Conservation (phyloP, 345 rosid species). For the Lumnitzera littorea region DNA sequence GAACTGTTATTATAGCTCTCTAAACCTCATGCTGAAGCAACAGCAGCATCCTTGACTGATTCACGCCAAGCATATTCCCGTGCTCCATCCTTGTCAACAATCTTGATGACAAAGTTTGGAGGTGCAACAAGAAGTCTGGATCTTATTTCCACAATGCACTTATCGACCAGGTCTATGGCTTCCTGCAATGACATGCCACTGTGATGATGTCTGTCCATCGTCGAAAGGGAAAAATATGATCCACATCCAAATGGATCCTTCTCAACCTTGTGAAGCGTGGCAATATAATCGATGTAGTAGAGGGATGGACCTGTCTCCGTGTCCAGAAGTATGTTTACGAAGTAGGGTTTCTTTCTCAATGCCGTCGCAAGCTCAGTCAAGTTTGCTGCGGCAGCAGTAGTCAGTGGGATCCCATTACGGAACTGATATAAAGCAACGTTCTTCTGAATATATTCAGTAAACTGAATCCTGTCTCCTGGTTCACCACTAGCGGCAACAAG, state of each 20-base stretch:
- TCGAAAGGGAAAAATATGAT: constrained; percentile 75
- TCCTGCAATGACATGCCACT: constrained; percentile 88
- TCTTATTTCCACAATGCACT: constrained; percentile 83
- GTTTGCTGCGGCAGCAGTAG: constrained; percentile 84
- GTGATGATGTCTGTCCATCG: constrained; percentile 94
- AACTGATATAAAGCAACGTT: constrained; percentile 91
- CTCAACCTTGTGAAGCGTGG: constrained; percentile 92
- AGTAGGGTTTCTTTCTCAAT: constrained; percentile 88
- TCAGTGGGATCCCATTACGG: constrained; percentile 85
- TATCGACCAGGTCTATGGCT: constrained; percentile 74
- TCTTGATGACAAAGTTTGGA: constrained; percentile 90
- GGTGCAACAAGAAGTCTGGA: constrained; percentile 93
- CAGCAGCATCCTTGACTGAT: constrained; percentile 51
- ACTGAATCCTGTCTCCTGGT: constrained; percentile 96
- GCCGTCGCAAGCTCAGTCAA: constrained; percentile 96
- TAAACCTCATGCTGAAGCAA: constrained; percentile 18
- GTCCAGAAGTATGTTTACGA: constrained; percentile 85
- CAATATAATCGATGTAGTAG: constrained; percentile 92
- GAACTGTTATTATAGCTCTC: background rate
- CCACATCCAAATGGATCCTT: constrained; percentile 97
- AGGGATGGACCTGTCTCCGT: constrained; percentile 88
- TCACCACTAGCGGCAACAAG: constrained; percentile 96
- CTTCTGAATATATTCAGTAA: constrained; percentile 95
- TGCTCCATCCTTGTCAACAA: constrained; percentile 90
- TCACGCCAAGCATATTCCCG: constrained; percentile 77